Conservation (phyloP, 768 basidiomycete species). For the Pulveroboletus ravenelii region DNA sequence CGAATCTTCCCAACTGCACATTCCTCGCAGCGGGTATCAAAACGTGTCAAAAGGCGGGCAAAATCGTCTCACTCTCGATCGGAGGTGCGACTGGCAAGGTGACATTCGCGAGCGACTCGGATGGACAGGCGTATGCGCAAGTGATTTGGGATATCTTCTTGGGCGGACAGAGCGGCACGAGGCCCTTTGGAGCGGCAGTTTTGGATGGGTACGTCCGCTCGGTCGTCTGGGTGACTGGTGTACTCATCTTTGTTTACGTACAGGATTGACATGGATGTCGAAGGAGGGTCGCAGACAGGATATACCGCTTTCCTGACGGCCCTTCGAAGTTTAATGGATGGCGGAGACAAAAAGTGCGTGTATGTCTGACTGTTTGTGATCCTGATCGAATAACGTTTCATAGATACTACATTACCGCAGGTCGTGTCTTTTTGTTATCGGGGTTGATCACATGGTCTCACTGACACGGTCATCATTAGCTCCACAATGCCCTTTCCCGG, state of each 20-base stretch:
- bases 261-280: constrained; percentile 45
- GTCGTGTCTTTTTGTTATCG: constrained; percentile 10
- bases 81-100: constrained; percentile 62
- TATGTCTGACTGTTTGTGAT: not conserved
- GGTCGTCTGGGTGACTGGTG: constrained; percentile 5
- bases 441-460: not conserved
- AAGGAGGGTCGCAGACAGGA: constrained; percentile 35
- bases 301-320: constrained; percentile 29
- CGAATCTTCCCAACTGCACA: constrained; percentile 56
- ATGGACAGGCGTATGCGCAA: constrained; percentile 56
- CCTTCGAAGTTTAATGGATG: constrained; percentile 25
- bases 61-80: constrained; percentile 53
- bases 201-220: constrained; percentile 56
- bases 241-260: not conserved
- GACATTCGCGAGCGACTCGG: constrained; percentile 53
- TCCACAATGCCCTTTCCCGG: constrained; percentile 46
- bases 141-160: constrained; percentile 68
- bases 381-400: not conserved
- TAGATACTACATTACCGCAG: constrained; percentile 44
- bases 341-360: constrained; percentile 26
- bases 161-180: constrained; percentile 54
- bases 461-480: constrained; percentile 14
- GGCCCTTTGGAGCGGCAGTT: constrained; percentile 69
- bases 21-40: constrained; percentile 57
- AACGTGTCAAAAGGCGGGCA: constrained; percentile 61